Evolutionary conservation across 768 basidiomycete species (phyloP).

Genomic region (Tulasnella sp.): DNA sequence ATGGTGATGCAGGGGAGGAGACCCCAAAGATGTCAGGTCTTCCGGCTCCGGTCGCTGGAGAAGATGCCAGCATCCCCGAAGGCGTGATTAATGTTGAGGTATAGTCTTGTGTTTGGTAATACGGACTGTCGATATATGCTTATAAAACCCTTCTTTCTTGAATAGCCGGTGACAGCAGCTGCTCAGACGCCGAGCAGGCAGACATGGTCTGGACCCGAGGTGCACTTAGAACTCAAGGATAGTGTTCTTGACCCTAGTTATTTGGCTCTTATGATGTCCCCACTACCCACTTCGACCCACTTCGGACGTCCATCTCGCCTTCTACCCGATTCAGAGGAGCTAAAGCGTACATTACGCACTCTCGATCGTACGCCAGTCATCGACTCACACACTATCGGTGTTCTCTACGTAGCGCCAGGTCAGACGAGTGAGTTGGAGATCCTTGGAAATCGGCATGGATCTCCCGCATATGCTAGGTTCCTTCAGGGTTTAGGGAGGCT

Average conservation of each 20-base stretch:
- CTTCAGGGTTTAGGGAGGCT: slow-evolving; percentile 80
- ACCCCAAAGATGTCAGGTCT: slow-evolving; percentile 13
- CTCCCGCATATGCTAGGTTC: slow-evolving; percentile 89
- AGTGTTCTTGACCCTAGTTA: slow-evolving; percentile 77
- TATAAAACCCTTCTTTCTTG: too few relatives aligned
- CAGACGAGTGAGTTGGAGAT: slow-evolving; percentile 80
- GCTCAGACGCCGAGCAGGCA: slow-evolving; percentile 55
- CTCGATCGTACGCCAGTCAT: slow-evolving; percentile 87
- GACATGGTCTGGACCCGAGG: slow-evolving; percentile 78
- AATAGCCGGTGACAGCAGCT: too few relatives aligned
- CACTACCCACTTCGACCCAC: slow-evolving; percentile 41
- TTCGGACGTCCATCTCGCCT: slow-evolving; percentile 36
- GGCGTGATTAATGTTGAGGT: too few relatives aligned
- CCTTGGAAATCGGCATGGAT: slow-evolving; percentile 80
- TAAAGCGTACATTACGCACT: slow-evolving; percentile 48
- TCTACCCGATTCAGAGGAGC: slow-evolving; percentile 39
- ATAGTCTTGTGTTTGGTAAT: too few relatives aligned
- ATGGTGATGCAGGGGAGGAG: slow-evolving; percentile 21
- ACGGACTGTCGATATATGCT: too few relatives aligned
- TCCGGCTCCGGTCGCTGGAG: not conserved
- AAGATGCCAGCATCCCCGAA: slow-evolving; percentile 31
- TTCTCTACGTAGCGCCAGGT: slow-evolving; percentile 90
- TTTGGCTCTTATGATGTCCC: slow-evolving; percentile 75
- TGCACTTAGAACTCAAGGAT: slow-evolving; percentile 80
- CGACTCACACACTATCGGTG: slow-evolving; percentile 92